These are phyloP conservation scores for Cercis canadensis DNA, from an alignment of 306 rosid species.

Conservation along the genomic window DNA sequence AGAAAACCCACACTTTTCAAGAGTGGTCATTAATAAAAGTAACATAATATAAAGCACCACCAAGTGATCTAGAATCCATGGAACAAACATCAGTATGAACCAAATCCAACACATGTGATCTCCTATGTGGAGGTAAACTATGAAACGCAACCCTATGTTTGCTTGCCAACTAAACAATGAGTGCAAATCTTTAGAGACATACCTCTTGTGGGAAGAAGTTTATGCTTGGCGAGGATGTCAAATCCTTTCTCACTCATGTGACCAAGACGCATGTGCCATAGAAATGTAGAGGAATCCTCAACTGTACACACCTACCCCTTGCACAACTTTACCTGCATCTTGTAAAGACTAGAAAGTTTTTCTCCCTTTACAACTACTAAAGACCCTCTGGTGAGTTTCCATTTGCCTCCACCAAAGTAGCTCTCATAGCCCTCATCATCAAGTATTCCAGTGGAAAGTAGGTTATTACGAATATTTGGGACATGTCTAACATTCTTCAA, in stretches of 20 bases:
- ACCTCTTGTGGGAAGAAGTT: not conserved
- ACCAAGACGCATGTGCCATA: too few species aligned
- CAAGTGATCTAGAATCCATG: not conserved
- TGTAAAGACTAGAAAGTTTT: too few species aligned
- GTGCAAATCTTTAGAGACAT: not conserved
- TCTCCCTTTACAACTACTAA: too few species aligned
- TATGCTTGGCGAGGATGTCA: not conserved
- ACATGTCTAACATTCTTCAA: not conserved
- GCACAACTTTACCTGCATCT: too few species aligned
- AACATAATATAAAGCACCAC: too few species aligned
- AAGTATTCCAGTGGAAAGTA: not conserved
- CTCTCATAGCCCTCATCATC: not conserved
- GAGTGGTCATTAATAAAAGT: too few species aligned
- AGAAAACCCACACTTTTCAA: too few species aligned
- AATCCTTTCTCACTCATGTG: too few species aligned
- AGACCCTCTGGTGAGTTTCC: not conserved
- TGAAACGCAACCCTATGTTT: not conserved
- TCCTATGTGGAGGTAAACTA: not conserved
- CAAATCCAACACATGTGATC: not conserved
- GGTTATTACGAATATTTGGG: too few species aligned
- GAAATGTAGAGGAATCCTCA: too few species aligned
- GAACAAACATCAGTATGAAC: not conserved
- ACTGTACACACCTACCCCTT: too few species aligned
- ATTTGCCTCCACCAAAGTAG: not conserved
- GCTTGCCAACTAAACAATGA: not conserved